A percentile compares a stretch with the other conserved stretches of the same genome.
Conservation (phyloP, 2,329 filamentous ascomycete genomes). For the Aspergillus carbonarius region DNA sequence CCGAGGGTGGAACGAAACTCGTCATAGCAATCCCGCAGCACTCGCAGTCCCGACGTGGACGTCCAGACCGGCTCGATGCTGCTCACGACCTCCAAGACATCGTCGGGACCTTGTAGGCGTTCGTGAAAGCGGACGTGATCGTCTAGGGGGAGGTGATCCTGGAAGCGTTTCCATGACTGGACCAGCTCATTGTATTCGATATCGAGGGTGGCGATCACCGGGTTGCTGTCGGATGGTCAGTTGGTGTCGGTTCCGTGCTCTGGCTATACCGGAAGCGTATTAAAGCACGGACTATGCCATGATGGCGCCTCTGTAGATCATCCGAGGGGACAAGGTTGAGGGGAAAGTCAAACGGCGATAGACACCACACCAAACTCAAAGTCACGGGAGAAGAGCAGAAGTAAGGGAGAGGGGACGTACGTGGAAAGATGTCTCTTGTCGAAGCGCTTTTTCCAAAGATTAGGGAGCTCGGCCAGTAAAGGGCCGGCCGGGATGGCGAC, state of each 20-base stretch:
- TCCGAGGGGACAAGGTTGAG: slow-evolving; percentile 5
- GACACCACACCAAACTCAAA: not conserved
- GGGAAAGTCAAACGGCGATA: not conserved
- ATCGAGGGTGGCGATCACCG: slow-evolving; percentile 36
- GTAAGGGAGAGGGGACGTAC: slow-evolving; percentile 20
- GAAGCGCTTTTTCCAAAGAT: slow-evolving; percentile 29
- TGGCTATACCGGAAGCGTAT: not conserved
- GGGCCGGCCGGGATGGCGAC: slow-evolving; percentile 12
- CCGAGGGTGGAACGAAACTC: slow-evolving; percentile 30
- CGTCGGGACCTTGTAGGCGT: slow-evolving; percentile 28
- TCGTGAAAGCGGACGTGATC: slow-evolving; percentile 31
- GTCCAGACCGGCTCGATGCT: slow-evolving; percentile 30
- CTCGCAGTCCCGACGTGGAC: slow-evolving; percentile 25
- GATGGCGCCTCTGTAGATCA: slow-evolving; percentile 12
- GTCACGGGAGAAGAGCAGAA: not conserved
- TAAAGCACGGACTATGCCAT: not conserved
- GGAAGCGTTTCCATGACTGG: slow-evolving; percentile 38
- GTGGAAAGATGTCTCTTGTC: slow-evolving; percentile 30
- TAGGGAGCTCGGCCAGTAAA: slow-evolving; percentile 9
- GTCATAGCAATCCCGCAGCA: slow-evolving; percentile 30
- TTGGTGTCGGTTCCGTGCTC: not conserved
- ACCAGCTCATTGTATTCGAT: slow-evolving; percentile 40
- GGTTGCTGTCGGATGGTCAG: slow-evolving; percentile 21
- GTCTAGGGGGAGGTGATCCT: slow-evolving; percentile 26
- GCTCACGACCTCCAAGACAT: slow-evolving; percentile 29